A percentile compares a stretch with the other conserved stretches of the same genome.
phyloP scores from a whole-genome alignment of 139 green algal species.

The Chara braunii region DNA sequence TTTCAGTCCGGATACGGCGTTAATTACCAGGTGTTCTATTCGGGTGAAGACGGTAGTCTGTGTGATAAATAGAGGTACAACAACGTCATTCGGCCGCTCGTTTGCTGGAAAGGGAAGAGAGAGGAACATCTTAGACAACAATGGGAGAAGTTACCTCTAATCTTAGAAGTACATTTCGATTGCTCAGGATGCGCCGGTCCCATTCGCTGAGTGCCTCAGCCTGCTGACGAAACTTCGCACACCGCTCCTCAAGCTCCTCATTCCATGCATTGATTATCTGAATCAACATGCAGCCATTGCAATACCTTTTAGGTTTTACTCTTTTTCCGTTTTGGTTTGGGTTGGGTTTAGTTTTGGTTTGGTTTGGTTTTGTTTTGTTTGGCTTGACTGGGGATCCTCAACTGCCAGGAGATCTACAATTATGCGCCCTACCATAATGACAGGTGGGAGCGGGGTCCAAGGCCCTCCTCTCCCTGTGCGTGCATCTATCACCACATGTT shows the following conservation, averaged over 20 bases:
- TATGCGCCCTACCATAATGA: too few species aligned
- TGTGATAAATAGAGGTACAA: too few species aligned
- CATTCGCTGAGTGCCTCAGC: conserved; percentile 65
- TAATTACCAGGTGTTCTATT: too few species aligned
- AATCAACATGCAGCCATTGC: background rate
- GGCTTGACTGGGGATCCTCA: background rate
- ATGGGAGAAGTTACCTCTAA: conserved; percentile 58
- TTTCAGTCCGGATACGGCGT: too few species aligned
- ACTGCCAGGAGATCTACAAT: background rate
- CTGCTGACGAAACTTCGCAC: conserved; percentile 66
- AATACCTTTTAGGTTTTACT: background rate
- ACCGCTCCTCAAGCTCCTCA: conserved; percentile 70
- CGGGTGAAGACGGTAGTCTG: too few species aligned
- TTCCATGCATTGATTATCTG: conserved; percentile 66
- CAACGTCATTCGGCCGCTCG: too few species aligned
- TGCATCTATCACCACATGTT: background rate
- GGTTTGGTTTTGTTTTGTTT: background rate
- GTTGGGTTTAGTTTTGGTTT: background rate
- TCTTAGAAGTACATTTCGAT: conserved; percentile 63
- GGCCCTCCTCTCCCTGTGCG: too few species aligned
- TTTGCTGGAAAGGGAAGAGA: too few species aligned
- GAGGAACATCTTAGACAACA: background rate
- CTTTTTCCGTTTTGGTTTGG: background rate
- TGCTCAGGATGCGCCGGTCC: conserved; percentile 72
- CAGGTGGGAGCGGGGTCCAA: background rate